Base-by-base conservation (phyloP, 306 rosid genomes). In the Citrullus amarus region DNA sequence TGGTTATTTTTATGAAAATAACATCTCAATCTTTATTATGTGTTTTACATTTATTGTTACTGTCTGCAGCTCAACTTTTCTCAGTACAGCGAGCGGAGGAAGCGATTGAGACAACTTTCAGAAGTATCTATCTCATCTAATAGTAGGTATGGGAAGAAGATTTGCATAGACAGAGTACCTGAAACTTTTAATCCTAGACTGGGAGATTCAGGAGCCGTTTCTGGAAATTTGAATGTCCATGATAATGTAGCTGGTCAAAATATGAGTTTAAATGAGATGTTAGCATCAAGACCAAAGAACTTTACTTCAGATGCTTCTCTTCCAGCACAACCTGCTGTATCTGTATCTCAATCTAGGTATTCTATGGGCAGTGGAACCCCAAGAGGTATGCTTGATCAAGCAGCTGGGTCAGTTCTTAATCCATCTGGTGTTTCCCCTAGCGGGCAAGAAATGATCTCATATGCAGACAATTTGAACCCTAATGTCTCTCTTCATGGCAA, bases 161-260 rank as follows among this genome's bases (percentile, higher is more conserved):
- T 93, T 76, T 90, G 92, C 86, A 89, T 90, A 11, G 97, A 95
- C 71, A 86, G 92, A 86, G 89, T 91, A 57, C 86, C 90, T 36
- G 97, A 90, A 84, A 85, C 82, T 82, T 79, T 90, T 80, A 88
- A 80, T 38, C 63, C 79, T 63, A 86, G 93, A 83, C 74, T 88
- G 80, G 89, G 85, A 61, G 98, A 96, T 79, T 81, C 88, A 17
- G 99, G 88, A 85, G 80, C 69, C 54, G 38, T 83, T 85, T 78
- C 88, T 62, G 85, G 95, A 73, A 91, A 90, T 88, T 54, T 86
- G 75, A 90, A 89, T 63, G 80, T 81, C 79, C 91, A 81, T 43
- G 99, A 92, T 76, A 87, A 88, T 88, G 81, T 84, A 69, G 80
- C 56, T 25, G 77, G 81, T 54, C 94, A 89, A 86, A 89, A 86